phyloP scores from a whole-genome alignment of 306 rosid species.

The Medicago lupulina region DNA sequence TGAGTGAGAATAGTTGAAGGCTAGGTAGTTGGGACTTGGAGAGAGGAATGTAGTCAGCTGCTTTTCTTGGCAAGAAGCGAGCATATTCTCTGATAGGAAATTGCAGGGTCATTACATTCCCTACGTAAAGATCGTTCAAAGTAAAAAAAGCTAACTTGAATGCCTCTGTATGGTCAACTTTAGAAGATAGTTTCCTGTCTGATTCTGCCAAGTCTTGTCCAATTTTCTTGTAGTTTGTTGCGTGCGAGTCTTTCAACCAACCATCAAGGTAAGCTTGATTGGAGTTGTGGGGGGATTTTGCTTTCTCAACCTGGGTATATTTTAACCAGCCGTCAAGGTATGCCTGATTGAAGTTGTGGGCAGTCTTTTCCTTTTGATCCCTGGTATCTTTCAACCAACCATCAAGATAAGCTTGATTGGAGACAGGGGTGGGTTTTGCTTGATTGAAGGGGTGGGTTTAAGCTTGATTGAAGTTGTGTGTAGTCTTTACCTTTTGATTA shows the following conservation, averaged over 20 bases:
- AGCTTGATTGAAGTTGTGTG: background rate
- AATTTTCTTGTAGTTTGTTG: background rate
- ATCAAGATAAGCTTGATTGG: constrained; percentile 3
- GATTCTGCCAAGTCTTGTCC: constrained; percentile 39
- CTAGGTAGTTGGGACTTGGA: constrained; percentile 44
- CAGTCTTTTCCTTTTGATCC: background rate
- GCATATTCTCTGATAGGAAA: constrained; percentile 48
- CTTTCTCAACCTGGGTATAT: background rate
- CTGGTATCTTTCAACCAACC: constrained; percentile 3
- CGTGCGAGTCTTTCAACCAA: constrained; percentile 31
- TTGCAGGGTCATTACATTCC: constrained; percentile 49
- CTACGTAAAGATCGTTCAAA: constrained; percentile 45
- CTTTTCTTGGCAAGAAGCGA: constrained; percentile 48
- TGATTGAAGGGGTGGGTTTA: too few species aligned
- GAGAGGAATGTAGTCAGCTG: constrained; percentile 59
- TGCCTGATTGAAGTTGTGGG: constrained; percentile 1
- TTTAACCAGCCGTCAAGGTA: background rate
- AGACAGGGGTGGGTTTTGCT: background rate
- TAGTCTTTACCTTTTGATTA: background rate
- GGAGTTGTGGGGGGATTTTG: background rate
- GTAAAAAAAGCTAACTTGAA: constrained; percentile 49
- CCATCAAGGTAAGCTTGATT: background rate
- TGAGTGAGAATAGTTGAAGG: constrained; percentile 46
- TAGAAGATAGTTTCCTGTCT: constrained; percentile 10
- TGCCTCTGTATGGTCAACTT: constrained; percentile 49